Conservation (phyloP, 208 protist species). For the Entamoeba invadens region DNA sequence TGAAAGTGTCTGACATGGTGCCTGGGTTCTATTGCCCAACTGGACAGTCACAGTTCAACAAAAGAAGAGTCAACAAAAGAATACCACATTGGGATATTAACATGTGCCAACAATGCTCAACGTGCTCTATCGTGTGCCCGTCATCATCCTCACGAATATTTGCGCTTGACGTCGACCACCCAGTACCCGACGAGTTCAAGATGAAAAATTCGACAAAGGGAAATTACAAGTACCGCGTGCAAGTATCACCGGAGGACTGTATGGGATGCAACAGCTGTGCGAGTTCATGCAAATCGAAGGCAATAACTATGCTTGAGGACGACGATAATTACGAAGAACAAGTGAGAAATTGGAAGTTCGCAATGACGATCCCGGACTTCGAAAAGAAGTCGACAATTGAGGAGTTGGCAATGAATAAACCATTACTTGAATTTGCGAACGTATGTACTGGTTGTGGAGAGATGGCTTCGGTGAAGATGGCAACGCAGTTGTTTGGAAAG, state of each 20-base stretch:
- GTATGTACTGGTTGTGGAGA: conserved; percentile 31
- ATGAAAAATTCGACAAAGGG: no score
- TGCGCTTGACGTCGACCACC: no score
- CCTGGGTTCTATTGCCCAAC: no score
- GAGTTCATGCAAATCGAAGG: conserved; percentile 4
- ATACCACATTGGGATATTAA: no score
- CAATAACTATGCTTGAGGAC: conserved; percentile 3
- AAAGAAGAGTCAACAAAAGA: no score
- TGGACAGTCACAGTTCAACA: no score
- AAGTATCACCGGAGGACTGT: conserved; percentile 29
- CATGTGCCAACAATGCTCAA: no score
- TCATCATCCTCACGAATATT: no score
- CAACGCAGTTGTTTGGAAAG: conserved; percentile 56
- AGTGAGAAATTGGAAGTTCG: not conserved
- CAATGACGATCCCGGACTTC: not conserved
- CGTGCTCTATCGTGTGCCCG: no score
- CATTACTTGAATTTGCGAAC: conserved; percentile 23
- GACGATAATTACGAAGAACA: not conserved
- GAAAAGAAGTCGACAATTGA: not conserved
- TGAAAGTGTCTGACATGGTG: no score
- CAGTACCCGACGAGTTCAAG: no score
- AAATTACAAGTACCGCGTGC: conserved; percentile 26
- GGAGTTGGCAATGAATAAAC: not conserved
- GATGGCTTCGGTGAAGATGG: conserved; percentile 50
- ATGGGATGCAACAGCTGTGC: conserved; percentile 21